These are phyloP conservation scores for Drechslera avenae DNA, from an alignment of 2,329 filamentous ascomycete genomes.

Conservation along the genomic window DNA sequence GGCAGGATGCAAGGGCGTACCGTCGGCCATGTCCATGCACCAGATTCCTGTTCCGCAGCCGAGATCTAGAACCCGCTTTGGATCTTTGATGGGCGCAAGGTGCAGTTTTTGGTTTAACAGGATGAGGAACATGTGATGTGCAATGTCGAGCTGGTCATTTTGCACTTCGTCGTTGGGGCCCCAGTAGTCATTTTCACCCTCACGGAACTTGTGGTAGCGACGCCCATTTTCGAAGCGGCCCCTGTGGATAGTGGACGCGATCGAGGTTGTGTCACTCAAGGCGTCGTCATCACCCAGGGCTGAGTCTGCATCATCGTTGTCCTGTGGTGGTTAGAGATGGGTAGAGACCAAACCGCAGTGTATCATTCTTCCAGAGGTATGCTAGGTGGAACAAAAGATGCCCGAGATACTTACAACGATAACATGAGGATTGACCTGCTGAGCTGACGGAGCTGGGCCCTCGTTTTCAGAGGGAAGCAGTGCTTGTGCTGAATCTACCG, in stretches of 20 bases:
- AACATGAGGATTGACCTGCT: constrained; percentile 18
- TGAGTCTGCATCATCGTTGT: constrained; percentile 29
- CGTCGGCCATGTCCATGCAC: constrained; percentile 36
- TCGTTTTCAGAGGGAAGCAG: constrained; percentile 1
- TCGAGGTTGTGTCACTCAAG: constrained; percentile 39
- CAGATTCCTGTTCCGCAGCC: constrained; percentile 40
- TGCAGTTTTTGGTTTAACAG: constrained; percentile 31
- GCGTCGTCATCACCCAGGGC: constrained; percentile 11
- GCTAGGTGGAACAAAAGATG: neutral
- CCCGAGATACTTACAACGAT: constrained; percentile 10
- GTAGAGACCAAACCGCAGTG: too few relatives aligned
- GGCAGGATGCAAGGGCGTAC: neutral
- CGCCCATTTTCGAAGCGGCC: constrained; percentile 43
- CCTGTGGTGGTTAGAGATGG: constrained; percentile 2
- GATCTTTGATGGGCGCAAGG: constrained; percentile 29
- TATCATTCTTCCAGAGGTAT: too few relatives aligned
- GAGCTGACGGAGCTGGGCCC: constrained; percentile 11
- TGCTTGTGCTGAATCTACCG: neutral
- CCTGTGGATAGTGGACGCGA: constrained; percentile 36
- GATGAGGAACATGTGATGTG: constrained; percentile 34
- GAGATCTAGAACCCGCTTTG: constrained; percentile 28
- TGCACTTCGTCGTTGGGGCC: constrained; percentile 39
- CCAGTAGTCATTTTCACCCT: constrained; percentile 41
- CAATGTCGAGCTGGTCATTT: constrained; percentile 37
- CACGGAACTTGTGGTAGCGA: constrained; percentile 39